Evolutionary conservation across 1,139 yeast genomes (phyloP).

Genomic region (Lodderomyces parapsilosis): DNA sequence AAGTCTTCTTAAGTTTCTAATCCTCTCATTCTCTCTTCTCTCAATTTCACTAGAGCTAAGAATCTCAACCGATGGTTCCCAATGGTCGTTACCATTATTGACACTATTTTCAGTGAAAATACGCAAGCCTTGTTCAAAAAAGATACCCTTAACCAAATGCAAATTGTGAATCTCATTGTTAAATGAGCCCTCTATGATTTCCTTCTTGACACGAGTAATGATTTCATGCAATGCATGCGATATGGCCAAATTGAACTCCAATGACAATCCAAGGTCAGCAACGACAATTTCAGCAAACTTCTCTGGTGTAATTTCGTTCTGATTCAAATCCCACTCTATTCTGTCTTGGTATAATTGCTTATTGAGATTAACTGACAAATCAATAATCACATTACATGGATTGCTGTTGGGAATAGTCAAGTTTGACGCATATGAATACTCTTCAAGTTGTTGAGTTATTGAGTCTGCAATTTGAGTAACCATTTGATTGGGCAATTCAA

Average conservation of each 20-base stretch:
- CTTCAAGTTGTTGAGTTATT: constrained; percentile 78
- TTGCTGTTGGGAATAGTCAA: constrained; percentile 63
- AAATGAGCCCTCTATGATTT: constrained; percentile 77
- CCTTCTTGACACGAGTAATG: constrained; percentile 72
- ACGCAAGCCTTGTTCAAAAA: constrained; percentile 45
- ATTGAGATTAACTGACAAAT: constrained; percentile 79
- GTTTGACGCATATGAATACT: constrained; percentile 53
- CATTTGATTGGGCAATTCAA: constrained; percentile 69
- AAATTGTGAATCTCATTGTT: constrained; percentile 46
- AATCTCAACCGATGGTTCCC: constrained; percentile 88
- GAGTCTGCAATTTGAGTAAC: constrained; percentile 68
- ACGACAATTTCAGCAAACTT: constrained; percentile 80
- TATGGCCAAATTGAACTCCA: constrained; percentile 89
- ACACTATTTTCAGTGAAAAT: constrained; percentile 46
- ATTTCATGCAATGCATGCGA: constrained; percentile 86
- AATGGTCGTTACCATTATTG: constrained; percentile 58
- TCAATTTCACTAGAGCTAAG: constrained; percentile 92
- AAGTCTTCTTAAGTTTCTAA: constrained; percentile 83
- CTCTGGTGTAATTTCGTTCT: constrained; percentile 74
- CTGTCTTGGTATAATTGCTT: constrained; percentile 86
- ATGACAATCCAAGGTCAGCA: constrained; percentile 75
- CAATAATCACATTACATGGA: constrained; percentile 77
- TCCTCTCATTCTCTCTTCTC: constrained; percentile 92
- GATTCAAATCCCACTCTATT: constrained; percentile 88
- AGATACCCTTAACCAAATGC: constrained; percentile 43